Percentiles rank a stretch among this genome's conserved stretches.
phyloP scores from a whole-genome alignment of 768 basidiomycete species.

The Suillus subluteus region DNA sequence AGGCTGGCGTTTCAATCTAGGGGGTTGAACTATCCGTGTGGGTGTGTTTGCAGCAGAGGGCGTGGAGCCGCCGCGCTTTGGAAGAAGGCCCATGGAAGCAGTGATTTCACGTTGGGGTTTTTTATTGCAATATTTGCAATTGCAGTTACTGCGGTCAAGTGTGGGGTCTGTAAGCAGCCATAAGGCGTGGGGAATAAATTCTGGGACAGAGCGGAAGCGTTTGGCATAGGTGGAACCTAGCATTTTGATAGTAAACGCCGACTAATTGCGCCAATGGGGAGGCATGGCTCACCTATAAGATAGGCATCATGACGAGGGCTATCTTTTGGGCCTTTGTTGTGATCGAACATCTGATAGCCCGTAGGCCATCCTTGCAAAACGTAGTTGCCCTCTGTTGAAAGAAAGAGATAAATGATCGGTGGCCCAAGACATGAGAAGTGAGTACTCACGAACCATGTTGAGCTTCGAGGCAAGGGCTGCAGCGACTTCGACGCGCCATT shows the following conservation, averaged over 20 bases:
- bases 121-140: conserved; percentile 79
- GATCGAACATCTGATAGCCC: conserved; percentile 74
- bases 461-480: conserved; percentile 45
- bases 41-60: conserved; percentile 29
- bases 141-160: conserved; percentile 53
- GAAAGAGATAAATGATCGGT: conserved; percentile 10
- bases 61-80: conserved; percentile 34
- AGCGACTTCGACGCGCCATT: conserved; percentile 58
- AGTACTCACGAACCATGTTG: conserved; percentile 52
- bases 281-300: conserved; percentile 59
- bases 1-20: conserved; percentile 20
- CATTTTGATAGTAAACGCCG: not conserved
- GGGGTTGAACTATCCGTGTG: conserved; percentile 20
- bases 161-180: conserved; percentile 70
- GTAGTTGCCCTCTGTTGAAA: conserved; percentile 52
- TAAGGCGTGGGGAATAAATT: conserved; percentile 82
- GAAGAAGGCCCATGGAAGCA: conserved; percentile 52
- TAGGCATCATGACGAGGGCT: conserved; percentile 76
- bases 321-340: conserved; percentile 62
- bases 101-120: conserved; percentile 73
- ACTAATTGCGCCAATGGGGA: not conserved
- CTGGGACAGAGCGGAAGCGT: conserved; percentile 80
- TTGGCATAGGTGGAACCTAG: conserved; percentile 46
- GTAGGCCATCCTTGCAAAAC: conserved; percentile 67
- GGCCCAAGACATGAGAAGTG: not conserved